These are phyloP conservation scores for Blastomyces silverae DNA, from an alignment of 2,329 filamentous ascomycete species.

Conservation along the genomic window DNA sequence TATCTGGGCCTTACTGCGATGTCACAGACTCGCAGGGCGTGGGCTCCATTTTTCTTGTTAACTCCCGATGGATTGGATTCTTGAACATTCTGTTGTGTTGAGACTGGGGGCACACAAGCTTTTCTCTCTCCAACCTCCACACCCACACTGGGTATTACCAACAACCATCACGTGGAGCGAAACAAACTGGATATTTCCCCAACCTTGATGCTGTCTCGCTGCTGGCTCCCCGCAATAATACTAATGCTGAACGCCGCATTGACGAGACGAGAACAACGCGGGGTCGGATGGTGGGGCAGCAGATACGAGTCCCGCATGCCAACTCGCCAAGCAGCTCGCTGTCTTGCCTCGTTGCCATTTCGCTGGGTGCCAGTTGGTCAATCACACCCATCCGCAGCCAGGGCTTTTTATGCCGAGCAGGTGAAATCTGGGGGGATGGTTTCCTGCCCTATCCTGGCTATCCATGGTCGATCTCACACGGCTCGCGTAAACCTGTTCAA, in stretches of 20 bases:
- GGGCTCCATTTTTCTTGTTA: background rate
- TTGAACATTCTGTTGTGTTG: background rate
- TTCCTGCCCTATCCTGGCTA: too few relatives aligned
- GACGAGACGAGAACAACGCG: background rate
- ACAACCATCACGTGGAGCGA: background rate
- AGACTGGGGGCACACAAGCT: background rate
- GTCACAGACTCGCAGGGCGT: background rate
- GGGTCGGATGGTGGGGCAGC: conserved; percentile 9
- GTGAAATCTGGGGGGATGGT: background rate
- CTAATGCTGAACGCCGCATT: background rate
- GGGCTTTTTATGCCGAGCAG: background rate
- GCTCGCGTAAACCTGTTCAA: background rate
- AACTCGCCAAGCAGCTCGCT: background rate
- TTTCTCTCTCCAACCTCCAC: too few relatives aligned
- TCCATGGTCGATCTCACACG: background rate
- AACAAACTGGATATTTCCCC: background rate
- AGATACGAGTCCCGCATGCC: conserved; percentile 5
- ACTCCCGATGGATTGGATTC: background rate
- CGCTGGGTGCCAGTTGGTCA: background rate
- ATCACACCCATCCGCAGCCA: background rate
- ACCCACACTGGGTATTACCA: too few relatives aligned
- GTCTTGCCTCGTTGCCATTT: too few relatives aligned
- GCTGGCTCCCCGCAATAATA: background rate
- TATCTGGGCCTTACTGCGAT: background rate
- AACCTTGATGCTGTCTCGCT: background rate